Evolutionary conservation across 2,329 filamentous ascomycete genomes (phyloP), one percentile per base, ranked within the genome.

Genomic region (Orbilia brochopaga): DNA sequence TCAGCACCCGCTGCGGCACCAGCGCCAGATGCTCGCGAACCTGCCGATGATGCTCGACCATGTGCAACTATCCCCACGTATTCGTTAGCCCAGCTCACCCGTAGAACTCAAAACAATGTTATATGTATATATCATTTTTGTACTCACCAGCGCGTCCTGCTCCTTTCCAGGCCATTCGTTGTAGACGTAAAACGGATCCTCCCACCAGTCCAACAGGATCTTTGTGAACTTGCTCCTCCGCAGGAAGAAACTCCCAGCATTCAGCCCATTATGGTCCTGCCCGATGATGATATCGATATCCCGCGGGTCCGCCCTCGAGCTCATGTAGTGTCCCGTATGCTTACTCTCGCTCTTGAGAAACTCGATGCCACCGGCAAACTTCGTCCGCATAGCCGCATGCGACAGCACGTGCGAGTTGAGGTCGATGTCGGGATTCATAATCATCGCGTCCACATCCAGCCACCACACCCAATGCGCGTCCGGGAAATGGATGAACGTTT

Each of bases 391-490:
- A 46, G 78, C 79, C 3, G 73, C 69, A 13, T 80, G 79, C 8
- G 77, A 75, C 8, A 81, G 74, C n/a, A 80, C 74, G 15, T 77
- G 74, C 13, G 75, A 55, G 37, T 77, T 76, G 21, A 81, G 74
- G 62, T 78, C 75, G 56, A 78, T 75, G 19, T 75, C 70, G 30
- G 79, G 79, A 6, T 76, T 77, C 80, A 81, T 81, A 50, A 81
- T 74, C 64, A 81, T 78, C 23, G 80, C 79, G 74, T 81, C 79
- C 35, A 79, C 77, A 74, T 81, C 79, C 58, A 80, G 76, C 67
- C 80, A 79, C 78, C 79, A 81, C 46, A 81, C 74, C 80, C 80
- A 81, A 70, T 81, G 78, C 50, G 78, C 78, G 17, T 76, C 75
- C 1, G 80, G 79, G 72, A 78, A 76, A 8, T 78, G 77, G 57